A percentile compares a stretch with the other conserved stretches of the same genome.
These are phyloP conservation scores for Dictyostelium citrinum DNA, from an alignment of 78 protist species.

Conservation along the genomic window DNA sequence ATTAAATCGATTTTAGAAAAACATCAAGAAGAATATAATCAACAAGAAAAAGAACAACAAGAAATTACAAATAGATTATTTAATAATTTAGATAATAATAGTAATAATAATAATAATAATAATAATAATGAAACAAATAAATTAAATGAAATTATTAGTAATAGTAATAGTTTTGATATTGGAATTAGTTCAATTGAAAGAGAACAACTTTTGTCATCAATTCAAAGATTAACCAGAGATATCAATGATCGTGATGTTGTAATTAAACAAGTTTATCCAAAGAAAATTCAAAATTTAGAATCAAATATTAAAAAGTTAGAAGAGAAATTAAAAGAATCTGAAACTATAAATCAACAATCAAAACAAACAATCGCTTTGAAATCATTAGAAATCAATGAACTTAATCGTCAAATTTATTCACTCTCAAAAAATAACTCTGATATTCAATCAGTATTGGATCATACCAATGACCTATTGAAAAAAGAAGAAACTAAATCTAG, in stretches of 20 bases:
- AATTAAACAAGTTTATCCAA: slow-evolving; percentile 56
- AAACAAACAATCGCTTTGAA: slow-evolving; percentile 23
- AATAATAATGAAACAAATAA: background rate
- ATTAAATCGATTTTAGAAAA: background rate
- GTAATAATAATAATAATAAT: background rate
- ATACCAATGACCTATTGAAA: background rate
- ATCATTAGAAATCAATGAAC: slow-evolving; percentile 33
- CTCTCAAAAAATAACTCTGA: background rate
- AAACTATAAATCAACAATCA: slow-evolving; percentile 1
- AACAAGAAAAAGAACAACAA: slow-evolving; percentile 19
- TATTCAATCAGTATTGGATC: background rate
- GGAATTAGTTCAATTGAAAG: background rate
- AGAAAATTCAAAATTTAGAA: slow-evolving; percentile 45
- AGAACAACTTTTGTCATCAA: background rate
- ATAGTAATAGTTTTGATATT: background rate
- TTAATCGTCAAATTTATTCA: slow-evolving; percentile 33
- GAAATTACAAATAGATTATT: slow-evolving; percentile 19
- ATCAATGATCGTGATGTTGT: slow-evolving; percentile 27
- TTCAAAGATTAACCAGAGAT: slow-evolving; percentile 7
- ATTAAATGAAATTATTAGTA: background rate
- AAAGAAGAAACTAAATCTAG: slow-evolving; percentile 38
- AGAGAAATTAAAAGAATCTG: background rate
- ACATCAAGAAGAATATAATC: background rate
- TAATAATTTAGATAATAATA: background rate
- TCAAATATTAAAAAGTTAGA: slow-evolving; percentile 10